Evolutionary conservation across 2,329 filamentous ascomycete species (phyloP), one percentile per base, ranked within the genome.

Genomic region (Botrytis hyacinthi): DNA sequence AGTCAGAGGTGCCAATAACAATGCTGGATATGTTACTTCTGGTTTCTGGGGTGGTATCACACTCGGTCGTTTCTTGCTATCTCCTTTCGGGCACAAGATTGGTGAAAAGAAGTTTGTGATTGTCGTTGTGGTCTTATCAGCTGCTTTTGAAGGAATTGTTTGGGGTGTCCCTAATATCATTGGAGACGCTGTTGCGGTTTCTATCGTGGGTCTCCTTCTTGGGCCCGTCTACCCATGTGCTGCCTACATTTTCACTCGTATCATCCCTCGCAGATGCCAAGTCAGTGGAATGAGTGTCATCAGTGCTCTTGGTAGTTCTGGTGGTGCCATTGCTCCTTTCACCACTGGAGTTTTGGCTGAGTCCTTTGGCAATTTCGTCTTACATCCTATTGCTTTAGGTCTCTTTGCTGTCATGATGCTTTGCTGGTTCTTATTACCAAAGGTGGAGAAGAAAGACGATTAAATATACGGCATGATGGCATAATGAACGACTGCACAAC

Each of bases 181-280:
- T 46, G 90, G 90, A 22, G 87, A 92, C 76, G 89, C 90, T 29
- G 90, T 92, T 1, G 87, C 89, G 4, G 87, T 93, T 5, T 84
- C 89, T 81, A 83, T 96, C 37, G 86, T 96, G 29, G 94, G 94
- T 20, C 82, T 96, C 12, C 82, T 96, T 44, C 84, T 97, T 0
- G 93, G 94, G 0, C 93, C 93, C 0, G 86, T 97, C 7, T 97
- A 94, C 79, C 93, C 93, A 0, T 94, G 92, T 79, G 88, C 90
- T 0, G 86, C 88, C 5, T 87, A 88, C 0, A 85, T 93, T 9
- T 90, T 93, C 76, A 86, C 90, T 72, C 84, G 87, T 57, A 83
- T 87, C 51, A 85, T 94, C 80, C 87, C 86, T 26, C 83, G 87
- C 26, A 83, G 86, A 57, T 84, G 93, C 73, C 88, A 90, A 75